A percentile compares a stretch with the other conserved stretches of the same genome.
Evolutionary conservation across 768 basidiomycete species (phyloP).

Genomic region (Russula lepida): DNA sequence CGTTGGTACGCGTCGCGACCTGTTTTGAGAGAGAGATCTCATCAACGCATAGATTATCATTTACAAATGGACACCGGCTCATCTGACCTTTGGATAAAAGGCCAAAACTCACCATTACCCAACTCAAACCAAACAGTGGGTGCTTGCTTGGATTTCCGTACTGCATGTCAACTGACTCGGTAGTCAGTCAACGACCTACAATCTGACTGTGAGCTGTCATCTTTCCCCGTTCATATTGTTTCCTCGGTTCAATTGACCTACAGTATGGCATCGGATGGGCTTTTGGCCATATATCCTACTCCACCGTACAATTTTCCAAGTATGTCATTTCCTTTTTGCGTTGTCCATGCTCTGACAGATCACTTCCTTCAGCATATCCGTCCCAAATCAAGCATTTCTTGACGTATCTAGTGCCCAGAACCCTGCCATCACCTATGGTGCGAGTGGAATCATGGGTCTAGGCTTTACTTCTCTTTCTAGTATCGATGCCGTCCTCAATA

Average conservation of each 20-base stretch:
- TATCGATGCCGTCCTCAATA: conserved; percentile 54
- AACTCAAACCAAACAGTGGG: conserved; percentile 43
- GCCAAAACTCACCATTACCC: conserved; percentile 40
- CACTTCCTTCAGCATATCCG: conserved; percentile 39
- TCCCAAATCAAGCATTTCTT: conserved; percentile 64
- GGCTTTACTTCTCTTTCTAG: conserved; percentile 73
- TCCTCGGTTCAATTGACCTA: background rate
- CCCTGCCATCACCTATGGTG: conserved; percentile 64
- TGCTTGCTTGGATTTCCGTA: background rate
- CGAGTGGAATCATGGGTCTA: conserved; percentile 63
- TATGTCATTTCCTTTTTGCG: conserved; percentile 28
- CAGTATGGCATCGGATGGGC: conserved; percentile 84
- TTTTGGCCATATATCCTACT: conserved; percentile 52
- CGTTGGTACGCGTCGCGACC: conserved; percentile 35
- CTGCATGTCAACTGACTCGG: conserved; percentile 19
- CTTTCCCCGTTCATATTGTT: background rate
- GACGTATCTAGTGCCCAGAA: conserved; percentile 58
- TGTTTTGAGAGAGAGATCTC: background rate
- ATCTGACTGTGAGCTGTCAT: conserved; percentile 9
- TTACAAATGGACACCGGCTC: conserved; percentile 84
- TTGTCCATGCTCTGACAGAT: background rate
- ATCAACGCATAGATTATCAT: conserved; percentile 42
- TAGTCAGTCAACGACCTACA: conserved; percentile 22
- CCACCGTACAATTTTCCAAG: conserved; percentile 63
- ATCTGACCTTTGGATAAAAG: conserved; percentile 69